These are phyloP conservation scores for Fusarium sp. DNA, from an alignment of 2,329 filamentous ascomycete species.

Conservation along the genomic window DNA sequence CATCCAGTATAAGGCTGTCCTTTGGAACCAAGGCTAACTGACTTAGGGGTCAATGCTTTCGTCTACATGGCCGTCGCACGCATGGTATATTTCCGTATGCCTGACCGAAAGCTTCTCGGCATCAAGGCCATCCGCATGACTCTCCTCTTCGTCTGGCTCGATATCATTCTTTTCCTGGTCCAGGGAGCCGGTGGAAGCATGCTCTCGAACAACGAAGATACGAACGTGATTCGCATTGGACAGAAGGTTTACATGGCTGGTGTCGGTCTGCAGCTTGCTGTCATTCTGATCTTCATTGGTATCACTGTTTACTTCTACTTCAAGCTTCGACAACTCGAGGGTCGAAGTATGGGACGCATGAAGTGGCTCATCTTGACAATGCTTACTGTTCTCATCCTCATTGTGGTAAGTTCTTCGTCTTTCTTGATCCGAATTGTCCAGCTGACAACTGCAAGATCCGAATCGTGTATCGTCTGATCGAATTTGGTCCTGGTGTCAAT, in stretches of 20 bases:
- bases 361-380: constrained; percentile 49
- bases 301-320: constrained; percentile 52
- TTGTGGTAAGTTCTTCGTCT: constrained; percentile 46
- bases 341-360: constrained; percentile 44
- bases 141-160: constrained; percentile 59
- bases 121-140: constrained; percentile 53
- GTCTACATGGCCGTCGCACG: constrained; percentile 57
- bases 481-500: constrained; percentile 61
- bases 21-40: not conserved
- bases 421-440: not conserved
- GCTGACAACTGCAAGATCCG: constrained; percentile 53
- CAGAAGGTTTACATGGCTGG: constrained; percentile 54
- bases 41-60: constrained; percentile 55
- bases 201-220: constrained; percentile 44
- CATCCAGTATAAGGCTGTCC: not conserved
- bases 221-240: constrained; percentile 46
- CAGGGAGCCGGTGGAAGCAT: constrained; percentile 55
- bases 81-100: constrained; percentile 52
- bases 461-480: constrained; percentile 69
- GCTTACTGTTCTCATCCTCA: constrained; percentile 48
- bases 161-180: constrained; percentile 59
- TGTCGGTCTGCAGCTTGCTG: constrained; percentile 51
- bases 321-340: constrained; percentile 38
- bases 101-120: constrained; percentile 50
- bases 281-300: constrained; percentile 51